These are phyloP conservation scores for Ceraceosorus bombacis DNA, from an alignment of 1,284 basidiomycete species.

Conservation along the genomic window DNA sequence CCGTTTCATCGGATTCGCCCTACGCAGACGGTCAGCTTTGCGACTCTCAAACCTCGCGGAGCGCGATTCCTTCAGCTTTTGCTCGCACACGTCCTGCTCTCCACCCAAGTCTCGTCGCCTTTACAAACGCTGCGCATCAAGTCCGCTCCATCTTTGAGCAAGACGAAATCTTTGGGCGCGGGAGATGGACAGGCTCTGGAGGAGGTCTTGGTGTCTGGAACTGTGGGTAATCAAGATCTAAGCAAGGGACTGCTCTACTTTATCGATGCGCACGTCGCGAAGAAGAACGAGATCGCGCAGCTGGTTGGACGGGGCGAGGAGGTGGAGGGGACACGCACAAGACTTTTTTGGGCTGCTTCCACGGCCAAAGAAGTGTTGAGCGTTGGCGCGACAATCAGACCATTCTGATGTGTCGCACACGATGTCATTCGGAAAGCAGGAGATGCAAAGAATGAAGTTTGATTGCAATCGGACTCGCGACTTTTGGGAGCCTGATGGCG, in stretches of 20 bases:
- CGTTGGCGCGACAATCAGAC: too few relatives aligned
- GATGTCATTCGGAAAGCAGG: too few relatives aligned
- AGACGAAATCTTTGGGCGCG: too few relatives aligned
- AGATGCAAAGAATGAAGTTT: too few relatives aligned
- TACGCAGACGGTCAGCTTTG: constrained; percentile 35
- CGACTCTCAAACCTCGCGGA: constrained; percentile 17
- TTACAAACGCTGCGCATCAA: constrained; percentile 18
- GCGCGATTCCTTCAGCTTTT: constrained; percentile 31
- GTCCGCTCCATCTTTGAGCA: neutral
- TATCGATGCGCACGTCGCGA: constrained; percentile 9
- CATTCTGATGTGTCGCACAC: too few relatives aligned
- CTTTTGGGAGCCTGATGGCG: too few relatives aligned
- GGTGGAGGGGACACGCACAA: too few relatives aligned
- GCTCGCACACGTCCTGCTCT: constrained; percentile 28
- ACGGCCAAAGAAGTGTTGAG: too few relatives aligned
- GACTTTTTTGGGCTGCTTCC: too few relatives aligned
- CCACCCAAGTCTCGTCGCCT: constrained; percentile 21
- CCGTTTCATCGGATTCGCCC: neutral
- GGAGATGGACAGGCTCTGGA: constrained; percentile 10
- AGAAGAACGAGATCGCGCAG: too few relatives aligned
- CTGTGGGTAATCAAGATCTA: constrained; percentile 28
- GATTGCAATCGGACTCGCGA: too few relatives aligned
- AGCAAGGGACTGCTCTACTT: constrained; percentile 34
- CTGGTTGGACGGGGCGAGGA: too few relatives aligned
- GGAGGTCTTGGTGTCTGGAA: constrained; percentile 19